Evolutionary conservation across 371 early-diverging fungal genomes (phyloP).

Genomic region (Cokeromyces recurvatus): DNA sequence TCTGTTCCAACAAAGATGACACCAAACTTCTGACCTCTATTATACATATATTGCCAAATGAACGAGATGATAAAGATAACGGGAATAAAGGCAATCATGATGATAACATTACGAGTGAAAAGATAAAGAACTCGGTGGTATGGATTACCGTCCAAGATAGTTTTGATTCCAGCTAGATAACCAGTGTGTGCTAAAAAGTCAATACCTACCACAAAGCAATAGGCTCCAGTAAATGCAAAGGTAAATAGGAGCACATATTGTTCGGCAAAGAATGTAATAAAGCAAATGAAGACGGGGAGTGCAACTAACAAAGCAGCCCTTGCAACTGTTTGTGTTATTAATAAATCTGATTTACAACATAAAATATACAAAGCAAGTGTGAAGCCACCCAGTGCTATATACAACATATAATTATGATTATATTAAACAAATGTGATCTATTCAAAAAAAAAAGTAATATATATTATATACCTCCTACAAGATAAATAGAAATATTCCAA

Average conservation of each 20-base stretch:
- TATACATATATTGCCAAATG: constrained; percentile 14
- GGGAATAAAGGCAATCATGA: constrained; percentile 8
- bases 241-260: constrained; percentile 16
- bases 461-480: constrained; percentile 10
- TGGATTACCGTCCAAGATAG: constrained; percentile 13
- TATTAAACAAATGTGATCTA: too few relatives aligned
- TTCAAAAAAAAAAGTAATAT: too few relatives aligned
- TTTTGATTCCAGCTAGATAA: constrained; percentile 18
- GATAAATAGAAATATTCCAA: constrained; percentile 17
- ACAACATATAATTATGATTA: neutral
- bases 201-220: constrained; percentile 26
- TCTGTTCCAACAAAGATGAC: constrained; percentile 6
- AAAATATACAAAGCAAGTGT: constrained; percentile 16
- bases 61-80: constrained; percentile 16
- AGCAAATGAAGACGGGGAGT: constrained; percentile 12
- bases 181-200: constrained; percentile 25
- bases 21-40: constrained; percentile 15
- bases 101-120: constrained; percentile 7
- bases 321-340: constrained; percentile 13
- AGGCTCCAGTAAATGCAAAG: constrained; percentile 31
- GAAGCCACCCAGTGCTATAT: constrained; percentile 15
- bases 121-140: constrained; percentile 16
- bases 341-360: constrained; percentile 10
- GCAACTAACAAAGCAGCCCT: constrained; percentile 10
- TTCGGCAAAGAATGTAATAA: constrained; percentile 18